A percentile compares a stretch with the other conserved stretches of the same genome.
Conservation (phyloP, 805 yeast species). For the Pichia deserticola region DNA sequence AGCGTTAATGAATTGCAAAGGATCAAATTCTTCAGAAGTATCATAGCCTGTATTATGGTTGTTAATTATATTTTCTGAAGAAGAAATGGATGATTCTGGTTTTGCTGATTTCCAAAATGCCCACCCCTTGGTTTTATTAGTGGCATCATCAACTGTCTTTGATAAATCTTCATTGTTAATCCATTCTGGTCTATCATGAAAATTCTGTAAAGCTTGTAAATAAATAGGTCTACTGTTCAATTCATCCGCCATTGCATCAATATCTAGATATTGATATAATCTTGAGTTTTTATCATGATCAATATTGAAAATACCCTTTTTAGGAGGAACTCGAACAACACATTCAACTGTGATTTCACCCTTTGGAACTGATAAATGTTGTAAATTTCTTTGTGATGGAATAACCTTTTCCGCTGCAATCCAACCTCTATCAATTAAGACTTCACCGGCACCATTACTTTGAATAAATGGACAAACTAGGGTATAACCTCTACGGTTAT, state of each 20-base stretch:
- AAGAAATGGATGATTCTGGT: background rate
- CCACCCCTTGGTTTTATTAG: slow-evolving; percentile 8
- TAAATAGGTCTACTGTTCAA: slow-evolving; percentile 66
- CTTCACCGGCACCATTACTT: slow-evolving; percentile 64
- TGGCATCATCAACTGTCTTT: background rate
- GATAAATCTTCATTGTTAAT: slow-evolving; percentile 9
- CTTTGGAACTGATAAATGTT: slow-evolving; percentile 64
- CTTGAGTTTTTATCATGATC: slow-evolving; percentile 61
- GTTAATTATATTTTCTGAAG: too few species aligned
- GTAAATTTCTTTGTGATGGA: slow-evolving; percentile 48
- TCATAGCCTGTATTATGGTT: slow-evolving; percentile 10
- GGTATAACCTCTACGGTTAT: slow-evolving; percentile 69
- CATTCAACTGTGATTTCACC: slow-evolving; percentile 70
- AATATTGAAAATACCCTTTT: slow-evolving; percentile 57
- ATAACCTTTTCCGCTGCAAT: slow-evolving; percentile 58
- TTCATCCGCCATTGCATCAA: slow-evolving; percentile 68
- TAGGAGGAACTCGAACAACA: slow-evolving; percentile 60
- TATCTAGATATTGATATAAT: slow-evolving; percentile 73
- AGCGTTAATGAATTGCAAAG: slow-evolving; percentile 56
- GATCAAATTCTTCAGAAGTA: slow-evolving; percentile 36
- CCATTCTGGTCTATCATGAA: slow-evolving; percentile 56
- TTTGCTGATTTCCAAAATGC: slow-evolving; percentile 9
- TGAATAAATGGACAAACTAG: slow-evolving; percentile 78
- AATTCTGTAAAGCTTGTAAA: slow-evolving; percentile 64
- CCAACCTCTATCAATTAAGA: slow-evolving; percentile 91